These are phyloP conservation scores for Wallacemonas sp. DNA, from an alignment of 208 protist species.

Conservation along the genomic window DNA sequence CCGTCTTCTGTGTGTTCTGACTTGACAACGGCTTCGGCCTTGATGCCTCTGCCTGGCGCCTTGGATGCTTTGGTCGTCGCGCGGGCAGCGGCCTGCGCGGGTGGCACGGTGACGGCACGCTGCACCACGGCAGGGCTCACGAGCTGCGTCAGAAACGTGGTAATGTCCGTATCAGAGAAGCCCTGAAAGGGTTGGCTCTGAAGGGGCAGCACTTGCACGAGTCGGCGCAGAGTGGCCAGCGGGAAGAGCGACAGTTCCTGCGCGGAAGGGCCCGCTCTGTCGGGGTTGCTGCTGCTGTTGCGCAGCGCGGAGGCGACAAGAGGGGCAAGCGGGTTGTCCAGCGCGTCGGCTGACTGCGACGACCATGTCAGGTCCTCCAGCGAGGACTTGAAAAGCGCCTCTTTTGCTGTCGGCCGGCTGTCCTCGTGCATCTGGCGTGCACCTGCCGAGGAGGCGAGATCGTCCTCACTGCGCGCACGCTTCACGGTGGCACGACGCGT, in stretches of 20 bases:
- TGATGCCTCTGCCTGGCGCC: background rate
- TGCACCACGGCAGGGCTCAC: background rate
- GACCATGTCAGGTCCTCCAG: background rate
- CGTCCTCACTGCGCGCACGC: conserved; percentile 8
- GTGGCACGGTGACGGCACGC: conserved; percentile 2
- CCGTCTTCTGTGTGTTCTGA: background rate
- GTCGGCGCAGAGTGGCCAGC: background rate
- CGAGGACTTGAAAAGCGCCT: background rate
- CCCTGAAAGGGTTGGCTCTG: conserved; percentile 1
- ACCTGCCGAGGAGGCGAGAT: background rate
- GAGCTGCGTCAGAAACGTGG: conserved; percentile 3
- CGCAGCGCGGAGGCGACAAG: too few relatives aligned
- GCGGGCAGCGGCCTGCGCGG: background rate
- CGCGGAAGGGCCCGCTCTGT: too few relatives aligned
- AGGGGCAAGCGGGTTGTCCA: conserved; percentile 3
- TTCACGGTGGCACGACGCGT: background rate
- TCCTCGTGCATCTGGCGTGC: background rate
- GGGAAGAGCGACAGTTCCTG: background rate
- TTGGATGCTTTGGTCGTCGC: background rate
- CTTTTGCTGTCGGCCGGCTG: background rate
- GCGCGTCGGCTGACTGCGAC: background rate
- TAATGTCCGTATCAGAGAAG: background rate
- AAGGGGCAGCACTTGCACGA: conserved; percentile 8
- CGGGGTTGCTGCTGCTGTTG: background rate
- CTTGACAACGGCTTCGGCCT: conserved; percentile 1